Evolutionary conservation across 1,139 yeast species (phyloP).

Genomic region (Yamadazyma spencermartinsiae): DNA sequence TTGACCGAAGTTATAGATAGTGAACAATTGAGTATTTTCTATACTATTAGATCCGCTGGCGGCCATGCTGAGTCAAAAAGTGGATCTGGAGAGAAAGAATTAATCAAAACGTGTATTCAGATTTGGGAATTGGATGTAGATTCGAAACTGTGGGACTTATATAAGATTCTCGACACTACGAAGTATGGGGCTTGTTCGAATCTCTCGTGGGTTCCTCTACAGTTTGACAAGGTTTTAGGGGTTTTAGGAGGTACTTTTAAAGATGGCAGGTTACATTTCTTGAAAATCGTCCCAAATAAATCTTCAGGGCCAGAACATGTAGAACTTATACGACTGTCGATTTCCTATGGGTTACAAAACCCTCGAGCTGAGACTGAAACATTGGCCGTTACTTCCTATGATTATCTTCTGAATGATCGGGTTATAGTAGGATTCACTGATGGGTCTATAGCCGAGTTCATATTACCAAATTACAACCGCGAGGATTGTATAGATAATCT

Average conservation of each 20-base stretch:
- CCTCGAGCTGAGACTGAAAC: constrained; percentile 14
- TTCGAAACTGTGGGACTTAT: constrained; percentile 23
- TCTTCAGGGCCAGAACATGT: constrained; percentile 18
- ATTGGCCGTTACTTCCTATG: constrained; percentile 50
- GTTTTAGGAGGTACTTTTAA: constrained; percentile 57
- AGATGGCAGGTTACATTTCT: constrained; percentile 61
- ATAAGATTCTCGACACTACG: constrained; percentile 37
- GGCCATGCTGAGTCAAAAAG: not conserved
- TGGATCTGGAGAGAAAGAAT: not conserved
- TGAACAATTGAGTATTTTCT: constrained; percentile 36
- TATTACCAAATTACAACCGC: constrained; percentile 25
- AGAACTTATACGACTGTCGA: constrained; percentile 29
- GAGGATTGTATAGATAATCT: constrained; percentile 6
- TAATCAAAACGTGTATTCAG: constrained; percentile 42
- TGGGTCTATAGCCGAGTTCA: constrained; percentile 69
- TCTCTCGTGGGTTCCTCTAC: constrained; percentile 51
- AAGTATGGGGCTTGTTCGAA: constrained; percentile 55
- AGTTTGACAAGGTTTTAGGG: constrained; percentile 33
- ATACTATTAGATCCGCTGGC: constrained; percentile 10
- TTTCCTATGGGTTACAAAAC: constrained; percentile 25
- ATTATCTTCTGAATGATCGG: constrained; percentile 50
- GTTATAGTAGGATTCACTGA: constrained; percentile 63
- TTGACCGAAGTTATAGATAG: constrained; percentile 27
- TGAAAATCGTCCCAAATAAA: constrained; percentile 29
- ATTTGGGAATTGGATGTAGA: constrained; percentile 45